Evolutionary conservation across 108 stramenopile species (phyloP).

Genomic region (Cyclotella atomus): DNA sequence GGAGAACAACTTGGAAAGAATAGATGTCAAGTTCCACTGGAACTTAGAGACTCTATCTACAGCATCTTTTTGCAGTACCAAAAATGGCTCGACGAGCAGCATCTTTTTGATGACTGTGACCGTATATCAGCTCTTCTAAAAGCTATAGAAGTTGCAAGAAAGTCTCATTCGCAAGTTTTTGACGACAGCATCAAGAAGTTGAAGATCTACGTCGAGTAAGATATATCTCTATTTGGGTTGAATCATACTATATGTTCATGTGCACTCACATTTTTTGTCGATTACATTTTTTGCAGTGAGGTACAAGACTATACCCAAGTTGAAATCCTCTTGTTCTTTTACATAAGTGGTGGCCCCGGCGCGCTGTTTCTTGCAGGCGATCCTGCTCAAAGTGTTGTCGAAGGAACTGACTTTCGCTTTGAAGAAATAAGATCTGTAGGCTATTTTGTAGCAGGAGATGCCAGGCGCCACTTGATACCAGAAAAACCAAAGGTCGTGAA

Average conservation of each 20-base stretch:
- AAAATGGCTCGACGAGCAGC: constrained; percentile 18
- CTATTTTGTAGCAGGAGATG: constrained; percentile 31
- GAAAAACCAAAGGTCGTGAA: constrained; percentile 56
- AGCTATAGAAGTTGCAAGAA: not conserved
- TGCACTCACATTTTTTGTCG: not conserved
- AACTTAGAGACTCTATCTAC: constrained; percentile 39
- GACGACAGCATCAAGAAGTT: constrained; percentile 6
- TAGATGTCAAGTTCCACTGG: constrained; percentile 47
- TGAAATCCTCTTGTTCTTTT: constrained; percentile 62
- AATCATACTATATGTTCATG: not conserved
- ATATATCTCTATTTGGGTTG: not conserved
- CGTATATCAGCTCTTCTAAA: constrained; percentile 29
- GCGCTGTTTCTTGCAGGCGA: constrained; percentile 56
- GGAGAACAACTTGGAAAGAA: constrained; percentile 36
- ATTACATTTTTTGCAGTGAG: not conserved
- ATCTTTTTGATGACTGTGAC: constrained; percentile 65
- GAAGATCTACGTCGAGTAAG: constrained; percentile 27
- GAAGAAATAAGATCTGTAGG: constrained; percentile 61
- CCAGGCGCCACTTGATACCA: constrained; percentile 37
- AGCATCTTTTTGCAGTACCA: constrained; percentile 53
- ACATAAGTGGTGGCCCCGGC: constrained; percentile 43
- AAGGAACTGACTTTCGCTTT: constrained; percentile 69
- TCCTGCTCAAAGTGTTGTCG: constrained; percentile 63
- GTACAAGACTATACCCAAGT: constrained; percentile 65
- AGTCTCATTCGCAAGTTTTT: not conserved